Percentiles rank a stretch among this genome's conserved stretches.
phyloP scores from a whole-genome alignment of 495 filamentous ascomycete species.

The Hypoxylon perforatum region DNA sequence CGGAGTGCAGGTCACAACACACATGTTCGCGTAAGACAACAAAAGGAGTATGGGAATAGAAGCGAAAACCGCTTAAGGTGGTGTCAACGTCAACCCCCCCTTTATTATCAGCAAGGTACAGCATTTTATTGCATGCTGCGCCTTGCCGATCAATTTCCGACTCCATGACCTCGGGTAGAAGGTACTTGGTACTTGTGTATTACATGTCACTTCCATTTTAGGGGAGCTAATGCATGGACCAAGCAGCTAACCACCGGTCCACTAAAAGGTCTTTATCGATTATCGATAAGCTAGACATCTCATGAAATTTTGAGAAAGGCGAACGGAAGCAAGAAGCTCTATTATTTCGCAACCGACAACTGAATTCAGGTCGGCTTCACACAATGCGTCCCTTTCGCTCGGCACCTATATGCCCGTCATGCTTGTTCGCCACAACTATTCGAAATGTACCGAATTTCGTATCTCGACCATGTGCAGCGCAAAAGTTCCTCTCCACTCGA shows the following conservation, averaged over 20 bases:
- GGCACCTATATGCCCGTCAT: conserved; percentile 46
- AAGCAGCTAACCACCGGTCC: no score
- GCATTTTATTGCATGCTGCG: no score
- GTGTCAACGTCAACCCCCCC: no score
- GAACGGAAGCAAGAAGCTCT: background rate
- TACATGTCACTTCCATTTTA: background rate
- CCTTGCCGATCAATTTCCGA: no score
- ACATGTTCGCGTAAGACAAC: no score
- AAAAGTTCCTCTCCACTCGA: conserved; percentile 48
- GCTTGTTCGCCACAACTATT: conserved; percentile 32
- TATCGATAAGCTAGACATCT: conserved; percentile 29
- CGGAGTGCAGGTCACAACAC: no score
- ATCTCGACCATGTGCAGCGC: conserved; percentile 48
- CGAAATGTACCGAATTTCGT: conserved; percentile 11
- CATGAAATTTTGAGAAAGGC: conserved; percentile 11
- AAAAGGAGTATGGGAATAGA: no score
- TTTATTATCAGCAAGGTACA: no score
- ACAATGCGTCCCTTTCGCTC: conserved; percentile 38
- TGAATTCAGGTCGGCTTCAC: background rate
- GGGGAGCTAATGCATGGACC: background rate
- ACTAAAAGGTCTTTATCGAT: background rate
- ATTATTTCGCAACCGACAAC: background rate
- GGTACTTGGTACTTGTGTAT: background rate
- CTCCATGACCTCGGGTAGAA: no score
- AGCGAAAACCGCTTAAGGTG: no score